Percentiles rank a stretch among this genome's conserved stretches.
Evolutionary conservation across 2,329 filamentous ascomycete genomes (phyloP).

Genomic region (Trichophyton simii): DNA sequence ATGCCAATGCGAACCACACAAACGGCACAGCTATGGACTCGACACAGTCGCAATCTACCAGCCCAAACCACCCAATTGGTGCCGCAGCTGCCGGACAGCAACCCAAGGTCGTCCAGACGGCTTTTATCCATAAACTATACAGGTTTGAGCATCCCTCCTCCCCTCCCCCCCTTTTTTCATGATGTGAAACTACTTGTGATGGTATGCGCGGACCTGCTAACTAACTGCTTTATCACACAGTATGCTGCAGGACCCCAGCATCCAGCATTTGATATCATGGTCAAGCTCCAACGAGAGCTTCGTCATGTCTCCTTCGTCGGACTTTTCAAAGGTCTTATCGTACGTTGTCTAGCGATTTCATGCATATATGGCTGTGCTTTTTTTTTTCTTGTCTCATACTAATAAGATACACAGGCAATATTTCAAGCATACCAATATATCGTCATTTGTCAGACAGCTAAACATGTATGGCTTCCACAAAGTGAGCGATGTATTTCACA

Average conservation of each 20-base stretch:
- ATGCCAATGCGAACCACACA: constrained; percentile 26
- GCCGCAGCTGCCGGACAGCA: constrained; percentile 57
- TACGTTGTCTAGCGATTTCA: constrained; percentile 40
- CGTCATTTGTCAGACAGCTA: constrained; percentile 90
- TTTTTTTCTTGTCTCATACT: neutral
- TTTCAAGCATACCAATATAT: constrained; percentile 99
- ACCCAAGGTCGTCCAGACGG: constrained; percentile 94
- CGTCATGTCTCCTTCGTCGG: constrained; percentile 93
- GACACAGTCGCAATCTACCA: constrained; percentile 17
- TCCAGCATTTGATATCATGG: constrained; percentile 95
- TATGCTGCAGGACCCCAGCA: constrained; percentile 89
- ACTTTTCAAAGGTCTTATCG: constrained; percentile 97
- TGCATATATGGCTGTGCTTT: too few species aligned
- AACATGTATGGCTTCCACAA: constrained; percentile 99
- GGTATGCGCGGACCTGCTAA: neutral
- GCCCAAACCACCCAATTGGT: constrained; percentile 25
- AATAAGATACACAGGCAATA: constrained; percentile 59
- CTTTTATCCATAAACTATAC: constrained; percentile 98
- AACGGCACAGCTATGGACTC: constrained; percentile 14
- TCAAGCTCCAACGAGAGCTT: constrained; percentile 89
- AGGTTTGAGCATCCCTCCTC: constrained; percentile 49
- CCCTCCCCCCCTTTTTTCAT: neutral
- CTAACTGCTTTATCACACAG: constrained; percentile 37
- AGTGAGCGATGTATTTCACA: constrained; percentile 98
- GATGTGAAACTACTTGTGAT: too few species aligned